Percentiles rank a stretch among this genome's conserved stretches.
Evolutionary conservation across 1,284 basidiomycete genomes (phyloP).

Genomic region (Ganoderma leucocontextum): DNA sequence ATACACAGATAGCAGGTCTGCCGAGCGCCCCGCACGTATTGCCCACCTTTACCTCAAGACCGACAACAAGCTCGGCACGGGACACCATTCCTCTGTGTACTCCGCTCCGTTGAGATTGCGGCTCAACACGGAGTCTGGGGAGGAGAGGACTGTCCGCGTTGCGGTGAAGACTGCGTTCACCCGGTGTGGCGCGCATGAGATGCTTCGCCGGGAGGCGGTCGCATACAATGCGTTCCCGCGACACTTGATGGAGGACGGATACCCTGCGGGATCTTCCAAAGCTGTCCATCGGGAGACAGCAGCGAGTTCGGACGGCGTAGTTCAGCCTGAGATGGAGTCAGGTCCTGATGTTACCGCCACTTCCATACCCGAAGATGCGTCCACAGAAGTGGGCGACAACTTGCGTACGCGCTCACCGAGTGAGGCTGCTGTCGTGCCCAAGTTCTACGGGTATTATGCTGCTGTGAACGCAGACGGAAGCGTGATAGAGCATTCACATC

Average conservation of each 20-base stretch:
- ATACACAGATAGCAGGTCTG: neutral
- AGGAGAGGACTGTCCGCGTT: conserved; percentile 39
- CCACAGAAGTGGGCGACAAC: neutral
- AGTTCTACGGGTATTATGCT: conserved; percentile 61
- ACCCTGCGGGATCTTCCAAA: too few relatives aligned
- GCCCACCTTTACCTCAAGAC: conserved; percentile 39
- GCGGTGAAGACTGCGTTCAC: conserved; percentile 42
- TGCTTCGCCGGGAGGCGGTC: conserved; percentile 49
- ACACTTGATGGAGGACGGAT: conserved; percentile 52
- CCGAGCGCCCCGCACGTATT: neutral
- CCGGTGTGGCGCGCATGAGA: conserved; percentile 28
- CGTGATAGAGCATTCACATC: neutral
- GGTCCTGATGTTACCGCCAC: neutral
- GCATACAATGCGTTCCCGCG: conserved; percentile 54
- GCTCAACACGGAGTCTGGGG: conserved; percentile 30
- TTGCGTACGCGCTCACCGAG: neutral
- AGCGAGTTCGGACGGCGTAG: neutral
- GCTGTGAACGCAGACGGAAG: conserved; percentile 35
- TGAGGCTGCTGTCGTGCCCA: conserved; percentile 52
- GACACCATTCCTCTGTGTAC: conserved; percentile 45
- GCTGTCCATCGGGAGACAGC: too few relatives aligned
- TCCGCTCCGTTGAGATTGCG: conserved; percentile 42
- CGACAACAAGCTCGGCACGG: conserved; percentile 40
- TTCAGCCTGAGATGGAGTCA: neutral
- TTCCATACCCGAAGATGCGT: neutral